Percentiles rank a stretch among this genome's conserved stretches.
Conservation (phyloP, 441 rosid species). For the Bruguiera hainesii region DNA sequence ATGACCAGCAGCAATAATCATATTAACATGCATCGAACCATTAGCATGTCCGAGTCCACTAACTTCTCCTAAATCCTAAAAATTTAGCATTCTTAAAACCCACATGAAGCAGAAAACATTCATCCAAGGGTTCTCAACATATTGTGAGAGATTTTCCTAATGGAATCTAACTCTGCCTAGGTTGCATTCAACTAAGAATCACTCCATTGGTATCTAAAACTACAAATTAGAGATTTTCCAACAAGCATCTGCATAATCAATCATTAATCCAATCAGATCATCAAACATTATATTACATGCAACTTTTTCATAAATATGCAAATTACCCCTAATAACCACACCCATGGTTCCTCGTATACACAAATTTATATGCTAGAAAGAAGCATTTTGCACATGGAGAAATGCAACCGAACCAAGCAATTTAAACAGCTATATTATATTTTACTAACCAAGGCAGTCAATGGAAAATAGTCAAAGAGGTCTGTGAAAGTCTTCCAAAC, state of each 20-base stretch:
- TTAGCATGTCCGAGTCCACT: not conserved
- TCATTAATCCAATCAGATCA: no score
- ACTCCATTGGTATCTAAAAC: not conserved
- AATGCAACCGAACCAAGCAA: conserved; percentile 8
- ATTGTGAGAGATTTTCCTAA: not conserved
- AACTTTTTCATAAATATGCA: no score
- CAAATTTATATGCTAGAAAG: no score
- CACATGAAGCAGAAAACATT: not conserved
- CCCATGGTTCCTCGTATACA: no score
- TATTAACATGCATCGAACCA: not conserved
- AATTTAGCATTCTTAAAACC: not conserved
- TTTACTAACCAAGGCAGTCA: conserved; percentile 92
- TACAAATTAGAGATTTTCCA: not conserved
- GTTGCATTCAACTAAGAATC: no score
- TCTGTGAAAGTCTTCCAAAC: conserved; percentile 96
- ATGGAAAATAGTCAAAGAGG: conserved; percentile 89
- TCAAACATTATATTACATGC: no score
- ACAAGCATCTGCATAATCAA: not conserved
- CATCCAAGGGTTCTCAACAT: not conserved
- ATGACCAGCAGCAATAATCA: no score
- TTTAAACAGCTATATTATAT: not conserved
- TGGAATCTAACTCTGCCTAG: no score
- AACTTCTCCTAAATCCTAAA: not conserved
- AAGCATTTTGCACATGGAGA: not conserved
- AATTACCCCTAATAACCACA: no score